phyloP scores from a whole-genome alignment of 192 early-diverging fungal species.

The Coemansia umbellata region DNA sequence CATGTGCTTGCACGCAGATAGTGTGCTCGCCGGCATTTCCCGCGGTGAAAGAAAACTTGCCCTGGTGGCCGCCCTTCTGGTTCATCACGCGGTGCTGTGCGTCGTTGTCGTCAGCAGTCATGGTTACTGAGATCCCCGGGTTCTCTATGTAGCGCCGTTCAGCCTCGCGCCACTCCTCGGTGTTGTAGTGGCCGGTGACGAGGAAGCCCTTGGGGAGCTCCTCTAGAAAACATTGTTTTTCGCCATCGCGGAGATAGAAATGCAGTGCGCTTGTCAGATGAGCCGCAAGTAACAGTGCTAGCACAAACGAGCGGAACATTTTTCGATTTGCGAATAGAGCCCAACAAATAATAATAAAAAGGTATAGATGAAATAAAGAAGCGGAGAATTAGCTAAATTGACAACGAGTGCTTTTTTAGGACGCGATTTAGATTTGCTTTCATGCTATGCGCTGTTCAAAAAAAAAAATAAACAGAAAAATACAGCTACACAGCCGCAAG shows the following conservation, averaged over 20 bases:
- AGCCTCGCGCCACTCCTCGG: constrained; percentile 75
- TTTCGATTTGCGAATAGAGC: background rate
- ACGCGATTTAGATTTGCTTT: no score
- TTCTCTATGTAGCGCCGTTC: constrained; percentile 60
- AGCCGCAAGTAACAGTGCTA: constrained; percentile 22
- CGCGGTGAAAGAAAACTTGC: constrained; percentile 90
- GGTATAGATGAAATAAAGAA: background rate
- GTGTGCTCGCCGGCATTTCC: constrained; percentile 84
- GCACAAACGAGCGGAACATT: constrained; percentile 26
- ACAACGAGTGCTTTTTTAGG: no score
- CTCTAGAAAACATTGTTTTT: constrained; percentile 91
- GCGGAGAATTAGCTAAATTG: no score
- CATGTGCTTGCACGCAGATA: constrained; percentile 76
- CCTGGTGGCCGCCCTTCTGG: constrained; percentile 66
- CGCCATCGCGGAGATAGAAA: constrained; percentile 87
- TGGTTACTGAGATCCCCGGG: constrained; percentile 59
- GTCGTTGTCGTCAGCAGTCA: constrained; percentile 69
- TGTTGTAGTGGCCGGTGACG: constrained; percentile 77
- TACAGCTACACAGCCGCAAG: no score
- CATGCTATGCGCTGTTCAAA: no score
- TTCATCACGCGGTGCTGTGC: constrained; percentile 60
- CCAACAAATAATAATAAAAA: background rate
- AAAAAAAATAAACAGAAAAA: no score
- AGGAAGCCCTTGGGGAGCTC: constrained; percentile 88
- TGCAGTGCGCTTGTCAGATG: constrained; percentile 61